Conservation (phyloP, 1,284 basidiomycete genomes). For the Moesziomyces parantarcticus region DNA sequence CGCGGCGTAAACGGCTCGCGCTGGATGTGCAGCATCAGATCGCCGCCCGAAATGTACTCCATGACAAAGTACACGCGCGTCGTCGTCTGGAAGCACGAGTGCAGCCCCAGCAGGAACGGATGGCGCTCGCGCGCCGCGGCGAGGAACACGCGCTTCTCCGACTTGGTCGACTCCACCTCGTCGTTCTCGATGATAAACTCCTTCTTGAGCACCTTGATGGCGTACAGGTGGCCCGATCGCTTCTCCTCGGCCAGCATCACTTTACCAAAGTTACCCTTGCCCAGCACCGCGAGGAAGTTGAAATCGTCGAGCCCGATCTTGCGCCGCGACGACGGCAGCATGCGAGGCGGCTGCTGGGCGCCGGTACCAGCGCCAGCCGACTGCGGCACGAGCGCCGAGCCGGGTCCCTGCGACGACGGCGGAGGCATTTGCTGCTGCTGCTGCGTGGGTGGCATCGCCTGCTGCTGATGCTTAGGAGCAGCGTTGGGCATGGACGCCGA, state of each 20-base stretch:
- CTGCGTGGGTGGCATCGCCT: constrained; percentile 15
- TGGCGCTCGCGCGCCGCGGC: constrained; percentile 95
- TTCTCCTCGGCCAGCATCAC: constrained; percentile 99
- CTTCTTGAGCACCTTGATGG: constrained; percentile 99
- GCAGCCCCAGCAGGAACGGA: constrained; percentile 94
- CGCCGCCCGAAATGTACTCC: constrained; percentile 80
- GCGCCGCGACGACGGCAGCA: constrained; percentile 72
- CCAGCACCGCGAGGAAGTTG: constrained; percentile 97
- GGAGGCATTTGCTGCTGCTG: constrained; percentile 13
- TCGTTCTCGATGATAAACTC: constrained; percentile 99
- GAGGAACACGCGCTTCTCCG: constrained; percentile 97
- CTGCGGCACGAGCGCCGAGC: not conserved
- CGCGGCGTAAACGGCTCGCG: constrained; percentile 82
- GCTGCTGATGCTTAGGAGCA: constrained; percentile 14
- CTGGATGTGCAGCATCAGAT: constrained; percentile 85
- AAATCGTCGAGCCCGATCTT: constrained; percentile 98
- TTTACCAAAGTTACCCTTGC: constrained; percentile 99
- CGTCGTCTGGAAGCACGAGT: constrained; percentile 99
- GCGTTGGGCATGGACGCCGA: not conserved
- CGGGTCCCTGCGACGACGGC: not conserved
- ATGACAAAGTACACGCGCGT: constrained; percentile 90
- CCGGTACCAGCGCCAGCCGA: constrained; percentile 7
- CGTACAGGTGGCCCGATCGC: constrained; percentile 85
- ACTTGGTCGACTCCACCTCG: constrained; percentile 98
- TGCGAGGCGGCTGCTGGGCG: constrained; percentile 27